phyloP scores from a whole-genome alignment of 1,139 yeast genomes.

The Magnusiomyces clavatus region DNA sequence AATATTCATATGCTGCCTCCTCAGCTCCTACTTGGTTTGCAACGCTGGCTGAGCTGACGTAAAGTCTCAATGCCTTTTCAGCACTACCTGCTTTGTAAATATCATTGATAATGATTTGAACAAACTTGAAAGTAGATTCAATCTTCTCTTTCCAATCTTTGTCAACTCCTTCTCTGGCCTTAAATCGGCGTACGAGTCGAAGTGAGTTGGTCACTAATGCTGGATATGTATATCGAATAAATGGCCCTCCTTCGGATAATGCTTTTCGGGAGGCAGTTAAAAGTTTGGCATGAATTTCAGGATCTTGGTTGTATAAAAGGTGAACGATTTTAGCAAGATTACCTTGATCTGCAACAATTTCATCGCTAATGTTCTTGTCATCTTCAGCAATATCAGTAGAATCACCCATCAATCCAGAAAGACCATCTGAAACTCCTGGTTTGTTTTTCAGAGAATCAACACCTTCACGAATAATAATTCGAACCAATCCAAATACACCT shows the following conservation, averaged over 20 bases:
- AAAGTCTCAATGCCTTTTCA: conserved; percentile 44
- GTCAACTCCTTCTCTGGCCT: conserved; percentile 23
- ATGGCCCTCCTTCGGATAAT: conserved; percentile 44
- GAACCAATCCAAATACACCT: conserved; percentile 35
- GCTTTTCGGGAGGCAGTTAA: conserved; percentile 49
- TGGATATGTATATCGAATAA: conserved; percentile 61
- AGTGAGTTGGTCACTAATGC: conserved; percentile 57
- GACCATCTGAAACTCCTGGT: conserved; percentile 14
- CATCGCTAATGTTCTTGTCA: conserved; percentile 23
- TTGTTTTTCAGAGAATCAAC: conserved; percentile 13
- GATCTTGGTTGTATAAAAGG: conserved; percentile 45
- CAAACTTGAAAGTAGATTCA: conserved; percentile 56
- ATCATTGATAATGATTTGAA: conserved; percentile 66
- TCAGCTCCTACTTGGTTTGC: conserved; percentile 67
- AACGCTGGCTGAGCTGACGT: conserved; percentile 41
- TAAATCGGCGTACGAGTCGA: conserved; percentile 47
- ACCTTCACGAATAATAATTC: conserved; percentile 29
- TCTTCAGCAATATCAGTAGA: conserved; percentile 5
- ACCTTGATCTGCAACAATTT: conserved; percentile 48
- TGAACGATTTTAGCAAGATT: conserved; percentile 66
- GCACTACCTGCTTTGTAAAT: conserved; percentile 48
- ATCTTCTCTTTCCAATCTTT: conserved; percentile 31
- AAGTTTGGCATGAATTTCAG: conserved; percentile 46
- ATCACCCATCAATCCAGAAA: conserved; percentile 13
- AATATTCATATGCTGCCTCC: conserved; percentile 78